A percentile compares a stretch with the other conserved stretches of the same genome.
These are phyloP conservation scores for Cicer bijugum DNA, from an alignment of 306 rosid genomes.

Conservation along the genomic window DNA sequence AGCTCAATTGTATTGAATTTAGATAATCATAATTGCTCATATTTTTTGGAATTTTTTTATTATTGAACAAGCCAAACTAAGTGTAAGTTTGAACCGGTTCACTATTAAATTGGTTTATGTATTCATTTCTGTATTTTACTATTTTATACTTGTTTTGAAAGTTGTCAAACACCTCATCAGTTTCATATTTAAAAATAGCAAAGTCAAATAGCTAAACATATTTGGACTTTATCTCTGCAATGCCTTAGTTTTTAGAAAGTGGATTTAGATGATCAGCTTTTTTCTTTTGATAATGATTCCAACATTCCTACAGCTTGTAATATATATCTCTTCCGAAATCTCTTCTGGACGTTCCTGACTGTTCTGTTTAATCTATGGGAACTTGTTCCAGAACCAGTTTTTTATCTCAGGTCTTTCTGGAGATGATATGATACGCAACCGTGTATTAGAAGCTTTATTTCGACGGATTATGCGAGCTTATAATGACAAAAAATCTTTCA, in stretches of 20 bases:
- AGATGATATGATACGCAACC: slow-evolving; percentile 84
- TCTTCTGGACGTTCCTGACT: slow-evolving; percentile 43
- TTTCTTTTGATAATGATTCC: neutral
- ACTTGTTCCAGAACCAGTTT: slow-evolving; percentile 87
- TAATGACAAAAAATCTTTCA: slow-evolving; percentile 77
- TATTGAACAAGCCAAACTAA: slow-evolving; percentile 12
- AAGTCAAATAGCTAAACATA: slow-evolving; percentile 5
- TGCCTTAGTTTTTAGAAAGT: slow-evolving; percentile 9
- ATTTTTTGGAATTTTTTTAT: slow-evolving; percentile 24
- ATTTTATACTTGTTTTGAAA: slow-evolving; percentile 21
- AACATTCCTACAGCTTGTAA: slow-evolving; percentile 19
- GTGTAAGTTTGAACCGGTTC: slow-evolving; percentile 17
- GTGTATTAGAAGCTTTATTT: slow-evolving; percentile 85
- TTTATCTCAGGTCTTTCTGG: slow-evolving; percentile 96
- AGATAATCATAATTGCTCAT: neutral
- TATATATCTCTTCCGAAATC: slow-evolving; percentile 2
- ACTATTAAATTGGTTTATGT: neutral
- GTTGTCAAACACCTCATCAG: slow-evolving; percentile 1
- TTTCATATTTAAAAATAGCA: slow-evolving; percentile 31
- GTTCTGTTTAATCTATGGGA: slow-evolving; percentile 43
- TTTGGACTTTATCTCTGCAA: slow-evolving; percentile 30
- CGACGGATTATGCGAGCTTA: slow-evolving; percentile 81
- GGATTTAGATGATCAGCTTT: slow-evolving; percentile 38
- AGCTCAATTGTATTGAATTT: neutral
- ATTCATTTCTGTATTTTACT: neutral